Percentiles rank a stretch among this genome's conserved stretches.
These are phyloP conservation scores for Malassezia dermatis DNA, from an alignment of 1,284 basidiomycete genomes.

Conservation along the genomic window DNA sequence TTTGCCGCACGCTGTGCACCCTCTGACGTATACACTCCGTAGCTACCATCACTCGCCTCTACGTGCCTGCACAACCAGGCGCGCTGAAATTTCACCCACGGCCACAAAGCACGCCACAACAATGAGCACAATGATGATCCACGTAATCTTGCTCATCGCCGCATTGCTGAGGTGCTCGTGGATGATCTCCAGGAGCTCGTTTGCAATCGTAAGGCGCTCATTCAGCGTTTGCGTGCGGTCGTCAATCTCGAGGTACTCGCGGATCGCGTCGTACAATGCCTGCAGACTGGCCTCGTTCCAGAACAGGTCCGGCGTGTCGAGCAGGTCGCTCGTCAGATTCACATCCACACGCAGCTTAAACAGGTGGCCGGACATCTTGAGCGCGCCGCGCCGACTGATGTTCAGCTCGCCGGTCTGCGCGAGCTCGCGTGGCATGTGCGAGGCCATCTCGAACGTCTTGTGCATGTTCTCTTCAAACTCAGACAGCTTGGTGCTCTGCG, in stretches of 20 bases:
- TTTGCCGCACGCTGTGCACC: slow-evolving; percentile 2
- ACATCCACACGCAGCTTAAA: slow-evolving; percentile 84
- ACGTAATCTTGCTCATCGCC: slow-evolving; percentile 64
- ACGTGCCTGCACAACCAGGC: slow-evolving; percentile 56
- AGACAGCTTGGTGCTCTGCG: slow-evolving; percentile 82
- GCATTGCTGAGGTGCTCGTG: slow-evolving; percentile 84
- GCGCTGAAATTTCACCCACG: slow-evolving; percentile 71
- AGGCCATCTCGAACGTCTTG: slow-evolving; percentile 66
- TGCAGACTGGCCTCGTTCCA: slow-evolving; percentile 86
- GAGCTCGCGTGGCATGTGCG: slow-evolving; percentile 74
- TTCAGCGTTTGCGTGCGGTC: slow-evolving; percentile 75
- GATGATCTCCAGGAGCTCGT: slow-evolving; percentile 60
- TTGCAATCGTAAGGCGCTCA: slow-evolving; percentile 74
- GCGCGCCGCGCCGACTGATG: slow-evolving; percentile 68
- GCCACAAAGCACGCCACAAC: slow-evolving; percentile 76
- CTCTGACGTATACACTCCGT: slow-evolving; percentile 1
- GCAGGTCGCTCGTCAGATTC: slow-evolving; percentile 83
- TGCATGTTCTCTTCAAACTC: slow-evolving; percentile 76
- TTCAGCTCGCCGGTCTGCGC: slow-evolving; percentile 67
- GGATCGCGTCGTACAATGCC: slow-evolving; percentile 79
- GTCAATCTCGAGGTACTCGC: slow-evolving; percentile 88
- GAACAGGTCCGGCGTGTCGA: slow-evolving; percentile 83
- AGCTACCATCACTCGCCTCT: not conserved
- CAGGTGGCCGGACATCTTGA: slow-evolving; percentile 73
- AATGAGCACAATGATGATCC: slow-evolving; percentile 91